These are phyloP conservation scores for Neurospora intermedia DNA, from an alignment of 495 filamentous ascomycete genomes.

Conservation along the genomic window DNA sequence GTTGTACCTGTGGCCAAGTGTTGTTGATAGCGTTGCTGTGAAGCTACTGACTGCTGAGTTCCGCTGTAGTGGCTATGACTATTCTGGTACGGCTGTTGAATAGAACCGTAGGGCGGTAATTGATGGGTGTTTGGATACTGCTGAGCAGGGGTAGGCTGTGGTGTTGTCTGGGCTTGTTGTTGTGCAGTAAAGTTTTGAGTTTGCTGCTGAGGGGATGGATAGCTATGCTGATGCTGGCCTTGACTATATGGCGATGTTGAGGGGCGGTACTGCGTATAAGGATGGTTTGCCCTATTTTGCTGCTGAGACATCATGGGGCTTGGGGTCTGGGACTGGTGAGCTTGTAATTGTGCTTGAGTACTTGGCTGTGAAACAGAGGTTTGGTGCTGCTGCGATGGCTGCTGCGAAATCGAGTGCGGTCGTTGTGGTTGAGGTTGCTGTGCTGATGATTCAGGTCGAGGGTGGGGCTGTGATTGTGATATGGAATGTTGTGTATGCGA, in stretches of 20 bases:
- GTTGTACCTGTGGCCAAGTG: slow-evolving; percentile 28
- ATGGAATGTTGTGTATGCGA: slow-evolving; percentile 9
- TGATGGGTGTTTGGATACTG: slow-evolving; percentile 15
- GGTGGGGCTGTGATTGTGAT: slow-evolving; percentile 12
- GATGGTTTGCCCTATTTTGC: slow-evolving; percentile 8
- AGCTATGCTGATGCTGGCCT: slow-evolving; percentile 12
- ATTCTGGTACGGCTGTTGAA: slow-evolving; percentile 13
- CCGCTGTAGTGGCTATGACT: slow-evolving; percentile 21
- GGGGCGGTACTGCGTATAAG: slow-evolving; percentile 14
- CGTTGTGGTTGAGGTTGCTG: slow-evolving; percentile 18
- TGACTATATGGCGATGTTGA: slow-evolving; percentile 9
- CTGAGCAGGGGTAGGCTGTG: slow-evolving; percentile 10
- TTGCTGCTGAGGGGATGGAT: slow-evolving; percentile 12
- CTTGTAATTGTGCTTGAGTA: not conserved
- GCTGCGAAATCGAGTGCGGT: slow-evolving; percentile 6
- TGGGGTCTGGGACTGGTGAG: slow-evolving; percentile 4
- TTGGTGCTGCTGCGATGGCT: not conserved
- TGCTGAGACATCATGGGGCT: slow-evolving; percentile 12
- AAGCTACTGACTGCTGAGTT: slow-evolving; percentile 14
- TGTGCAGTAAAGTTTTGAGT: slow-evolving; percentile 4
- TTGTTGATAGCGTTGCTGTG: slow-evolving; percentile 33
- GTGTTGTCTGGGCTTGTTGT: not conserved
- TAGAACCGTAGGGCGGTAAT: slow-evolving; percentile 10
- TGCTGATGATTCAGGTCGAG: slow-evolving; percentile 7
- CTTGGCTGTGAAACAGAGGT: not conserved